Conservation (phyloP, 164 flowering plant genomes). For the Macadamia integrifolia region DNA sequence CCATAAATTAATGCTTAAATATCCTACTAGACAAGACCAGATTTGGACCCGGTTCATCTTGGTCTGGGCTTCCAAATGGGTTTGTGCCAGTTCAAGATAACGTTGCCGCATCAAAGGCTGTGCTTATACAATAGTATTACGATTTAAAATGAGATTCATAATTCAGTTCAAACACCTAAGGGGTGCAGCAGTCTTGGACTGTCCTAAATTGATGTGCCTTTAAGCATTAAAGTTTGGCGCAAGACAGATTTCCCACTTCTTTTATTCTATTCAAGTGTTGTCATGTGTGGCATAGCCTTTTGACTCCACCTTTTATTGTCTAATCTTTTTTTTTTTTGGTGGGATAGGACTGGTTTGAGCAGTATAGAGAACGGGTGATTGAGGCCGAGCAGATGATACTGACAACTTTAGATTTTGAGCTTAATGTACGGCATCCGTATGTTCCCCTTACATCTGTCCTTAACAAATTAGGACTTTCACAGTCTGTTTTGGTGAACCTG, state of each 20-base stretch:
- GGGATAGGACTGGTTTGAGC: slow-evolving; percentile 91
- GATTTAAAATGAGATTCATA: too few species aligned
- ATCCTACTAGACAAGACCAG: too few species aligned
- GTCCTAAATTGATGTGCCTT: background rate
- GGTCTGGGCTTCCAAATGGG: too few species aligned
- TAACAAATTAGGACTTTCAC: slow-evolving; percentile 79
- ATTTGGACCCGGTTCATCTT: too few species aligned
- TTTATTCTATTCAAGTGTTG: background rate
- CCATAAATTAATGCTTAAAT: too few species aligned
- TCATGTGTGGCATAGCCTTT: background rate
- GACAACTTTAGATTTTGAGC: slow-evolving; percentile 90
- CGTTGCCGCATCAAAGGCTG: too few species aligned
- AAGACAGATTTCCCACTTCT: background rate
- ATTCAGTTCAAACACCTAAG: too few species aligned
- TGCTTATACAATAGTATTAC: too few species aligned
- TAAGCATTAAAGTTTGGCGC: background rate
- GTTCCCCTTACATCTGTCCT: slow-evolving; percentile 73
- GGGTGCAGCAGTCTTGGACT: too few species aligned
- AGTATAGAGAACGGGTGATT: slow-evolving; percentile 69
- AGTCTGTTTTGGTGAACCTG: slow-evolving; percentile 62
- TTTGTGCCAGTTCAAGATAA: too few species aligned
- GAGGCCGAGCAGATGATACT: slow-evolving; percentile 89
- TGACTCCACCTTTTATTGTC: background rate
- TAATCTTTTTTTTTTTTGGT: slow-evolving; percentile 8
- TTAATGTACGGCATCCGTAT: slow-evolving; percentile 87